Base-by-base conservation (phyloP, 2,329 filamentous ascomycete species). In the Chaetomiaceae sp. region DNA sequence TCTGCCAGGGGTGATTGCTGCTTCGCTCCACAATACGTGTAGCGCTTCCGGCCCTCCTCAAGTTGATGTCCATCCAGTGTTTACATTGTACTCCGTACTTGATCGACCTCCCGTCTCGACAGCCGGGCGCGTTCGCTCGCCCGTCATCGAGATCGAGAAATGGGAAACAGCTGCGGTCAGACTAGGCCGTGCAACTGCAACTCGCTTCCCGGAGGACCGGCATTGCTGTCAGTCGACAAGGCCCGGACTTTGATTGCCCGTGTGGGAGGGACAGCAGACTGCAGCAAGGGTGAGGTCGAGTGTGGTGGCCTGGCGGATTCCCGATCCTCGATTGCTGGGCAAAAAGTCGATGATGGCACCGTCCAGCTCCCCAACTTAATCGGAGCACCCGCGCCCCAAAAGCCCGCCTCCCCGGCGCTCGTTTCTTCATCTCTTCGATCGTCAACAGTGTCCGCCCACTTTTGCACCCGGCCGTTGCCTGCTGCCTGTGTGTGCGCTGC, bases 341-440 rank as follows among this genome's bases (percentile, higher is more conserved):
- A 55, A 58, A 58, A 47, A 38, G 44, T 53, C 58, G 58, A 60
- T 60, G 49, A 22, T 18, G 18, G 38, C 19, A 42, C 22, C 22
- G 22, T 24, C 22, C n/a, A n/a, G 22, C 6, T 24, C 22, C 6
- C 22, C 22, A 5, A 24, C 22, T 6, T 24, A 6, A 24, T 24
- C 22, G 22, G 22, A 9, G 6, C 6, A 5, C 5, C 22, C 22
- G 6, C 22, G 29, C 39, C 30, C n/a, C n/a, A 18, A 19, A 18
- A 22, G 32, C n/a, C 40, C 40, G 39, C 7, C 30, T 42, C 39
- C 39, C 39, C 39, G 30, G 41, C 20, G n/a, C n/a, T n/a, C n/a
- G n/a, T n/a, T n/a, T n/a, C n/a, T n/a, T n/a, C n/a, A n/a, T n/a
- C n/a, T n/a, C n/a, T n/a, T n/a, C n/a, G n/a, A n/a, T n/a, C n/a